Conservation (phyloP, 306 rosid species). For the Trifolium repens region DNA sequence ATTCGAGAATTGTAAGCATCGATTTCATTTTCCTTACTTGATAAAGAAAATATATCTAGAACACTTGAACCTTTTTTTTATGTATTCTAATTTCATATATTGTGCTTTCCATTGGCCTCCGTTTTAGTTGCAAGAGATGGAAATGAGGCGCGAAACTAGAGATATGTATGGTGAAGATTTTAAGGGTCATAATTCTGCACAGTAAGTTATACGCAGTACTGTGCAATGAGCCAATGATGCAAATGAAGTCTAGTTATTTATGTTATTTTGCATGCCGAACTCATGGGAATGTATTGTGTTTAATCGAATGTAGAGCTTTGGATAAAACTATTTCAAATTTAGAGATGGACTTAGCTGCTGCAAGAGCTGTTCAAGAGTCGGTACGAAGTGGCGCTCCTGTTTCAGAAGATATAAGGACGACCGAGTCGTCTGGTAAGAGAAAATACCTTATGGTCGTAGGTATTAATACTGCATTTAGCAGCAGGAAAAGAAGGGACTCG, state of each 20-base stretch:
- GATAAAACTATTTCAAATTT: constrained; percentile 91
- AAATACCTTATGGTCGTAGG: constrained; percentile 91
- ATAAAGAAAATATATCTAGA: neutral
- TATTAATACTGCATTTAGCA: constrained; percentile 96
- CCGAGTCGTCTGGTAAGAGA: constrained; percentile 62
- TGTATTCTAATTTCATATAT: no score
- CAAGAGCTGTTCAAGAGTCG: constrained; percentile 86
- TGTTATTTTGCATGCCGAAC: constrained; percentile 11
- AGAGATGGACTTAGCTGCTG: constrained; percentile 96
- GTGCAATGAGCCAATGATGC: constrained; percentile 29
- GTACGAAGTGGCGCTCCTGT: constrained; percentile 72
- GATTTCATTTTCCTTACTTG: constrained; percentile 3
- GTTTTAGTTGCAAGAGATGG: constrained; percentile 74
- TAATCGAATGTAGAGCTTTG: constrained; percentile 59
- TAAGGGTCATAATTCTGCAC: constrained; percentile 75
- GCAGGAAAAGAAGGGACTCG: constrained; percentile 96
- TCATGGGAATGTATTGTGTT: constrained; percentile 19
- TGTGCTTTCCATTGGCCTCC: neutral
- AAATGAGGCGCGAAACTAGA: constrained; percentile 64
- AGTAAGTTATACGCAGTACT: constrained; percentile 55
- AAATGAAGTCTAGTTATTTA: constrained; percentile 22
- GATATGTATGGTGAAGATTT: constrained; percentile 63
- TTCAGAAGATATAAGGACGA: constrained; percentile 54
- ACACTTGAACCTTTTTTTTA: no score
- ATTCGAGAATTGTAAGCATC: constrained; percentile 70